phyloP scores from a whole-genome alignment of 768 basidiomycete genomes.

The Strobilomyces echinocephalus region DNA sequence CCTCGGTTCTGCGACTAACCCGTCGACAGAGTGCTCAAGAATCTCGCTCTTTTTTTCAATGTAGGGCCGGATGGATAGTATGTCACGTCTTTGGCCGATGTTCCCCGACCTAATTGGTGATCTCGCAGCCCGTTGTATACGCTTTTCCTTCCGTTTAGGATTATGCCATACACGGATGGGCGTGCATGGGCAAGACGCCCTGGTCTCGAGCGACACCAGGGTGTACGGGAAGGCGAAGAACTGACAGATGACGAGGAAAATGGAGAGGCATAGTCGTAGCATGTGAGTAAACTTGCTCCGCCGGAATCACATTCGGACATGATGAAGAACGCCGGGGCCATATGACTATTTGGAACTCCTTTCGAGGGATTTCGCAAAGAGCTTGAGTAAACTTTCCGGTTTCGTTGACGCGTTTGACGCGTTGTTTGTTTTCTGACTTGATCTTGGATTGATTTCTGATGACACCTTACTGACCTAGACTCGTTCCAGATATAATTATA shows the following conservation, averaged over 20 bases:
- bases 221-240: slow-evolving; percentile 73
- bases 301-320: slow-evolving; percentile 27
- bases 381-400: slow-evolving; percentile 23
- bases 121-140: slow-evolving; percentile 62
- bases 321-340: slow-evolving; percentile 78
- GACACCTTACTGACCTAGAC: slow-evolving; percentile 5
- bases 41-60: slow-evolving; percentile 86
- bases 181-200: slow-evolving; percentile 68
- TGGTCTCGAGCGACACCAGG: slow-evolving; percentile 58
- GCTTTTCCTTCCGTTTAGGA: slow-evolving; percentile 75
- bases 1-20: neutral
- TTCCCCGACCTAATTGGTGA: neutral
- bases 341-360: slow-evolving; percentile 60
- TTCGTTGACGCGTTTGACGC: slow-evolving; percentile 8
- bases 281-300: neutral
- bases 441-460: neutral
- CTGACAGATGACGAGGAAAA: slow-evolving; percentile 75
- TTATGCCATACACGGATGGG: slow-evolving; percentile 83
- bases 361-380: slow-evolving; percentile 19
- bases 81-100: slow-evolving; percentile 30
- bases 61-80: slow-evolving; percentile 77
- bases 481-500: neutral
- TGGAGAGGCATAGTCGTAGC: slow-evolving; percentile 15
- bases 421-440: slow-evolving; percentile 20
- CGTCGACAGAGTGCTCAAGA: slow-evolving; percentile 42